phyloP scores from a whole-genome alignment of 176 grass and related monocot species.

The Oryza brachyantha region DNA sequence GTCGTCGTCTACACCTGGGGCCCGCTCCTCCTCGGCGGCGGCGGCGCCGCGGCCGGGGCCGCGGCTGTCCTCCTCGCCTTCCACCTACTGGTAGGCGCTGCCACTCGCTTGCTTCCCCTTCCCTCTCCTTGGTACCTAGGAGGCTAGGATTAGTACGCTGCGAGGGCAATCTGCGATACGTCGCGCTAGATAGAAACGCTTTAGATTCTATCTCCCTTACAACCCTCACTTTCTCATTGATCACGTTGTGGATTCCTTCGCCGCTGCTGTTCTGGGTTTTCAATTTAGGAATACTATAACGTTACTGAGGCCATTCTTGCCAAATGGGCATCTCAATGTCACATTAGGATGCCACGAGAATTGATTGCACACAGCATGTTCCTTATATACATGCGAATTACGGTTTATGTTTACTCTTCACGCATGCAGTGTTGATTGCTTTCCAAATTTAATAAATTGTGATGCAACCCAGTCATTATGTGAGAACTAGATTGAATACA shows the following conservation, averaged over 20 bases:
- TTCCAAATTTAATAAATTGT: not conserved
- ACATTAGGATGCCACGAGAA: not conserved
- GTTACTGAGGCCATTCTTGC: not conserved
- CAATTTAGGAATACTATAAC: not conserved
- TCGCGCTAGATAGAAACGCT: not conserved
- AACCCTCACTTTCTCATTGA: not conserved
- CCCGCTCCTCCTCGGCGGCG: constrained; percentile 37
- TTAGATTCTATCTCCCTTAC: not conserved
- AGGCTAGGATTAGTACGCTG: not conserved
- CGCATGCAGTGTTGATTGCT: not conserved
- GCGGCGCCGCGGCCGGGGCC: constrained; percentile 27
- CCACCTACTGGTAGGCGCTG: constrained; percentile 58
- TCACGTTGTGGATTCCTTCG: not conserved
- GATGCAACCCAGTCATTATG: not conserved
- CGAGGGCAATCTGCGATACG: not conserved
- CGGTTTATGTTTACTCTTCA: not conserved
- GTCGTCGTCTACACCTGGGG: constrained; percentile 74
- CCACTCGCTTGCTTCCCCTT: not conserved
- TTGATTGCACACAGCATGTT: not conserved
- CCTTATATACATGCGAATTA: not conserved
- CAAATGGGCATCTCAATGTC: not conserved
- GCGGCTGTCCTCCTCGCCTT: constrained; percentile 48
- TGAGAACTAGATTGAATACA: not conserved
- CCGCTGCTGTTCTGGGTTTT: not conserved
- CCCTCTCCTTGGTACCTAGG: not conserved